Evolutionary conservation across 805 yeast genomes (phyloP), one percentile per base, ranked within the genome.

Genomic region (Brettanomyces anomalus): DNA sequence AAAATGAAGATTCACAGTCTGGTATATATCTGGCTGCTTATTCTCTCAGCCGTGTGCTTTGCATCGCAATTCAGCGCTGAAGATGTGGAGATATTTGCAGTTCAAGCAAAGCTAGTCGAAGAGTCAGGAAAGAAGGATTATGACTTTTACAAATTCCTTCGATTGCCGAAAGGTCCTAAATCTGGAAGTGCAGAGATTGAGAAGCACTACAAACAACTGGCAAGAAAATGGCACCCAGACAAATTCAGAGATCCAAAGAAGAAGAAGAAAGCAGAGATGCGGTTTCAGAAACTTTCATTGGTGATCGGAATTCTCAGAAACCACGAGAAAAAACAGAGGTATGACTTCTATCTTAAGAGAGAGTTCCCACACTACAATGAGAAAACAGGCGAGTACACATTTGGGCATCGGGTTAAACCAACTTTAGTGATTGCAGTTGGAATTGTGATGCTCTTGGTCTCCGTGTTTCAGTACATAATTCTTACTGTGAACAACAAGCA

Each of bases 161-260:
- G 71, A 11, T 59, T 81, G 21, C 60, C 68, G 5, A 56, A 64
- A 34, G 54, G 61, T n/a, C 44, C 61, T 5, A 63, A 67, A 28
- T 66, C 82, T 1, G 60, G 72, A 0, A 55, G 65, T 33, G 74
- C 75, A 33, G 79, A 79, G 47, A 76, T 84, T 40, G 67, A 67
- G 42, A 77, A 74, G 50, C 82, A 84, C 18, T 82, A 84, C 64
- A 78, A 85, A 56, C 81, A 77, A 52, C 57, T 81, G 28, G 80
- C 95, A 3, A 70, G 82, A 41, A 70, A 68, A 48, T 69, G 83
- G 51, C 98, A 90, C 57, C 98, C 98, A 0, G 98, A 90, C 62
- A 88, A 90, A 60, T 61, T 64, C 26, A 64, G 61, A 40, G 64
- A 64, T 37, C 60, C 57, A 43, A 69, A 67, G 43, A 70, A 65